Base-by-base conservation (phyloP, 805 yeast genomes). In the Teunomyces aglyptinius region DNA sequence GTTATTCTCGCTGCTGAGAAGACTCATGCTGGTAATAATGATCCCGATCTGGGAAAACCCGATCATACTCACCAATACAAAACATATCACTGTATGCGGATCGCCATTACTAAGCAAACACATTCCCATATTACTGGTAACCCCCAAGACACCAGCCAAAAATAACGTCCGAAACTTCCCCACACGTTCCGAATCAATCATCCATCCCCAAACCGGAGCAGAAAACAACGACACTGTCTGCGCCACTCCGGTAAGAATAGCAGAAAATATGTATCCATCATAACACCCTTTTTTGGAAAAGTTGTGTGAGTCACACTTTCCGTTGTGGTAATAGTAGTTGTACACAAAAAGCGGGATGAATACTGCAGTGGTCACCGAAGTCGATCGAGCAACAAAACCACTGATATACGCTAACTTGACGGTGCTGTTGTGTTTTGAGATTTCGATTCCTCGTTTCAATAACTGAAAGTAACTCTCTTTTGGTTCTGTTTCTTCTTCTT, bases 241-340 rank as follows among this genome's bases (percentile, higher is more conserved):
- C 3, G 82, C 71, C n/a, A 83, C 75, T 6, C 92, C 92, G 0
- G 86, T 78, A 26, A 85, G 64, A 36, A 85, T 82, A 1, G 89
- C 87, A 13, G 89, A 79, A 48, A 77, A 75, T 6, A 82, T 70
- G 52, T 81, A 83, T 0, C 86, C 89, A 33, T 82, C 85, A 43
- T 76, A 75, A 56, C 90, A 84, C 19, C 64, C 67, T 57, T 55
- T 67, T 32, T 56, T 57, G 4, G 64, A 61, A 22, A 46, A 44
- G 4, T 56, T 55, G 6, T 28, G 20, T 2, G 43, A 8, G 11
- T 42, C 47, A 58, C 90, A 85, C 43, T 61, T 58, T 0, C 86
- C 88, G 3, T 67, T 66, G 33, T 70, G 60, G 48, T 70, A 67
- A 60, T 72, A 85, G 65, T 75, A 82, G 44, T 76, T 71, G 60